Conservation (phyloP, 177 flowering plant genomes). For the Tripterygium wilfordii region DNA sequence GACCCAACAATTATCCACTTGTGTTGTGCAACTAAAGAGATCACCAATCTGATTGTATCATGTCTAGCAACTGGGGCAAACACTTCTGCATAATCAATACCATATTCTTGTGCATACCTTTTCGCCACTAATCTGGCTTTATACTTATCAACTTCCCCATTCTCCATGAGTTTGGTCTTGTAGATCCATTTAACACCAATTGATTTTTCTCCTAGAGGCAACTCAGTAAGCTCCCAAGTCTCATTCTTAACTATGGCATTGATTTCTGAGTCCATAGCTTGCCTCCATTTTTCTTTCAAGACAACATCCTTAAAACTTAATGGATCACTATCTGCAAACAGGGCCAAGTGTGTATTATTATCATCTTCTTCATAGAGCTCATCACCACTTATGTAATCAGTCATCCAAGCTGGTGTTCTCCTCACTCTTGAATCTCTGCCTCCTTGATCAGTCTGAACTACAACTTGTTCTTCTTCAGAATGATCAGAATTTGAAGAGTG, state of each 20-base stretch:
- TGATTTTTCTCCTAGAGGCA: not conserved
- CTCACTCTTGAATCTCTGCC: not conserved
- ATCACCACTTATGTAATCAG: no score
- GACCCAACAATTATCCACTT: not conserved
- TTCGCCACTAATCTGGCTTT: not conserved
- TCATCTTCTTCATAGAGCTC: no score
- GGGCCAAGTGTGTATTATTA: no score
- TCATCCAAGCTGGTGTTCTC: not conserved
- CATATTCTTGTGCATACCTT: not conserved
- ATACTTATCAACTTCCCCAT: not conserved
- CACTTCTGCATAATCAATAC: not conserved
- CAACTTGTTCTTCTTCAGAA: no score
- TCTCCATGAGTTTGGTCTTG: not conserved
- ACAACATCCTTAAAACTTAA: not conserved
- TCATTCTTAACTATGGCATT: not conserved
- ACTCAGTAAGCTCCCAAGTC: not conserved
- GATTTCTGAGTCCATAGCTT: not conserved
- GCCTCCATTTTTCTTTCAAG: not conserved
- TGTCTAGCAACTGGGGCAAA: not conserved
- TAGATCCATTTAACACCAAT: not conserved
- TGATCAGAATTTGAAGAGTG: no score
- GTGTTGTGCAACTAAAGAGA: conserved; percentile 1
- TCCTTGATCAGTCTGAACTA: no score
- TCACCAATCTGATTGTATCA: not conserved
- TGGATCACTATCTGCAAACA: no score